Percentiles rank a stretch among this genome's conserved stretches.
Conservation (phyloP, 768 basidiomycete species). For the Ephemerocybe angulata region DNA sequence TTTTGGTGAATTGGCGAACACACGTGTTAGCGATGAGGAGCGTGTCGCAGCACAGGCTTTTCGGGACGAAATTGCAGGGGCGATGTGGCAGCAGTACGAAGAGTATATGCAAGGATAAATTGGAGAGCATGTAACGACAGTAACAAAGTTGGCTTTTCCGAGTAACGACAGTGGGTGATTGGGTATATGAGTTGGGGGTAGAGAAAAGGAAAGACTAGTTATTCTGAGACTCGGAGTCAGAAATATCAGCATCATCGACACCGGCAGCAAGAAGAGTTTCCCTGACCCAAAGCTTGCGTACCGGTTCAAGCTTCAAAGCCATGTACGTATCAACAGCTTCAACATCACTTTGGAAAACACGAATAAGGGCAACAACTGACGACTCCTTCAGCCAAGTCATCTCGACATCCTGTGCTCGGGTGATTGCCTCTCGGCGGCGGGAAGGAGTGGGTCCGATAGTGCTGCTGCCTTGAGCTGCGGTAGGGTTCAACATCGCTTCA, state of each 20-base stretch:
- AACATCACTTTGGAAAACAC: constrained; percentile 3
- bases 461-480: neutral
- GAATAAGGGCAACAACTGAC: constrained; percentile 4
- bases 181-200: neutral
- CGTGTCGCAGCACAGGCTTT: constrained; percentile 10
- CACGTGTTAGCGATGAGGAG: constrained; percentile 4
- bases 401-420: neutral
- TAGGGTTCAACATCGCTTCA: neutral
- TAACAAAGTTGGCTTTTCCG: neutral
- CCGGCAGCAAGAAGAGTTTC: neutral
- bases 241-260: neutral
- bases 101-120: neutral
- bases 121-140: neutral
- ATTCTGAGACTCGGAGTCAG: neutral
- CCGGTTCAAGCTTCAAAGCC: neutral
- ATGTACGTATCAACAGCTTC: constrained; percentile 6
- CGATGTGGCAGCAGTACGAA: constrained; percentile 28
- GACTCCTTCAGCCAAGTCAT: neutral
- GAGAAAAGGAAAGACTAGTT: neutral
- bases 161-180: too few species aligned
- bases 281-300: constrained; percentile 1
- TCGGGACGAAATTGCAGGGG: constrained; percentile 25
- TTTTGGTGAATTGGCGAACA: constrained; percentile 5
- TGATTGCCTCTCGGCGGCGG: neutral
- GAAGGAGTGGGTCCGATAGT: neutral